phyloP scores from a whole-genome alignment of 2,329 filamentous ascomycete species.

The Penicillium brasilianum region DNA sequence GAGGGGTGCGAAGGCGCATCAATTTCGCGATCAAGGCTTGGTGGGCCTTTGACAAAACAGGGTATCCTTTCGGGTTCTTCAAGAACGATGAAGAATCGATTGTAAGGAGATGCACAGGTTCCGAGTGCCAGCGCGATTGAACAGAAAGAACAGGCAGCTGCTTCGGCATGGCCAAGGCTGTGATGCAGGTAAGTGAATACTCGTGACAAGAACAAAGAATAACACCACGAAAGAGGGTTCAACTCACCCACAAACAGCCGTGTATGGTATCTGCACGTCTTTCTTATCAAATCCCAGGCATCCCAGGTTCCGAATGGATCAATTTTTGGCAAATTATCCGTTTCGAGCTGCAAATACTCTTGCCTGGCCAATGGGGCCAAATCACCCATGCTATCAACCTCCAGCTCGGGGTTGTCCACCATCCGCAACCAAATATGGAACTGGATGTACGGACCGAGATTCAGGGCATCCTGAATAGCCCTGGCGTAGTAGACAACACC shows the following conservation, averaged over 20 bases:
- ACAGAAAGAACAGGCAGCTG: conserved; percentile 61
- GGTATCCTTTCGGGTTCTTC: conserved; percentile 63
- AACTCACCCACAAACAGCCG: conserved; percentile 82
- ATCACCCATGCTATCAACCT: conserved; percentile 52
- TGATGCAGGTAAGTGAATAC: conserved; percentile 23
- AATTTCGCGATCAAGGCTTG: conserved; percentile 62
- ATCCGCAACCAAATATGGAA: conserved; percentile 83
- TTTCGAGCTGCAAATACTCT: conserved; percentile 44
- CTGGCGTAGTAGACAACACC: conserved; percentile 77
- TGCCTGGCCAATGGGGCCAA: conserved; percentile 50
- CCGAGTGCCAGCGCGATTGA: conserved; percentile 67
- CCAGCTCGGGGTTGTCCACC: conserved; percentile 71
- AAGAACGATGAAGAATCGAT: conserved; percentile 60
- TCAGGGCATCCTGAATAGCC: conserved; percentile 78
- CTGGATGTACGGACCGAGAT: conserved; percentile 74
- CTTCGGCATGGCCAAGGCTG: conserved; percentile 64
- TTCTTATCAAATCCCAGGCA: conserved; percentile 86
- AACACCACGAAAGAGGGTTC: conserved; percentile 10
- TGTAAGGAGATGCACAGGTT: conserved; percentile 63
- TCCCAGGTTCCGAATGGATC: conserved; percentile 87
- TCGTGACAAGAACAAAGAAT: background rate
- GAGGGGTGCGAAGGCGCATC: conserved; percentile 61
- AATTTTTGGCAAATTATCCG: conserved; percentile 54
- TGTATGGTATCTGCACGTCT: conserved; percentile 80
- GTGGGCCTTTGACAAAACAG: conserved; percentile 62